Base-by-base conservation (phyloP, 108 stramenopile genomes). In the Chaetoceros tenuissimus region DNA sequence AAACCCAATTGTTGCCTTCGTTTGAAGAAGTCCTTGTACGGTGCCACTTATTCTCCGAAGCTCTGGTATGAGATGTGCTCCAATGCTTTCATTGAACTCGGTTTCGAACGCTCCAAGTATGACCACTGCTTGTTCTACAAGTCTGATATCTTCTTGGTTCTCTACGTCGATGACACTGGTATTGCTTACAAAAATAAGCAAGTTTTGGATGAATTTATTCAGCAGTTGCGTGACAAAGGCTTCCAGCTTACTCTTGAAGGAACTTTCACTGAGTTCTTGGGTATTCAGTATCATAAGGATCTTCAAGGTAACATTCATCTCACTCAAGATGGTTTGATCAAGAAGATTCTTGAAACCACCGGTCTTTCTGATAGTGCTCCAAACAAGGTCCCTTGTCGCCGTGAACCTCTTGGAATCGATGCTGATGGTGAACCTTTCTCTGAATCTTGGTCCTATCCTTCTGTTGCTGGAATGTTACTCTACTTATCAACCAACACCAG, bases 401-500 rank as follows among this genome's bases (percentile, higher is more conserved):
- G 49, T 28, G 26, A n/a, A 21, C 45, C 71, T 31, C 68, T 80
- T 53, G 71, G 60, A 0, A 16, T 34, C 7, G 74, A 75, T 52
- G 58, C 59, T 3, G 64, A 72, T 48, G 72, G 70, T 25, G 46
- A 18, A 26, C 68, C 67, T 18, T 50, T 74, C 53, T 24, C 51
- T 0, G 60, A 75, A 29, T 51, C 10, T 8, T 74, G 73, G 74
- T 28, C 47, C 46, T 76, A 80, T 50, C 21, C 61, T 1, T 67
- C 59, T 19, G 60, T 64, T 28, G 73, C 74, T 28, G 72, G 74
- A 8, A 75, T 80, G 75, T 40, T 75, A 13, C 45, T 64, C 18
- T 75, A 80, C 50, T 43, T 80, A 7, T 56, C 67, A 13, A 60
- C 60, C 18, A 75, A 68, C 45, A 69, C 60, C 13, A 46, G 71